Evolutionary conservation across 306 rosid species (phyloP), one percentile per base, ranked within the genome.

Genomic region (Cucurbita argyrosperma): DNA sequence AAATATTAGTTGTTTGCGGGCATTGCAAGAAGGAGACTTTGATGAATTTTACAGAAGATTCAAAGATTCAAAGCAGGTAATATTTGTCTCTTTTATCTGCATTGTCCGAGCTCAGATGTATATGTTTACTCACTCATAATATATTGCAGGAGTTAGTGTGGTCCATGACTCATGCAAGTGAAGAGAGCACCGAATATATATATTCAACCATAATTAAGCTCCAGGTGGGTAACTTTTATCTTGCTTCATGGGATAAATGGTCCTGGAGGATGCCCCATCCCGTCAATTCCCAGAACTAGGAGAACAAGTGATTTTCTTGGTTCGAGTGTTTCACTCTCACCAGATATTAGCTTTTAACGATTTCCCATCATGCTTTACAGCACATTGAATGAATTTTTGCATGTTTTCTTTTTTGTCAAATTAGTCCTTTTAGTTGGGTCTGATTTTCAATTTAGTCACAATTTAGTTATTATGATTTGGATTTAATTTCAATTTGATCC

Each of bases 111-210:
- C 67, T 62, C 58, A 68, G 74, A 68, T 62, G 72, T 18, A 55
- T 26, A 38, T 77, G 64, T 58, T 76, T 75, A 45, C 79, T 72
- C 77, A 65, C 74, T 45, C 56, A 76, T 66, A 19, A 52, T 79
- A 51, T 77, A 10, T 75, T 61, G 66, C 77, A 93, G 98, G 98
- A 85, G 84, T 93, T 93, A 82, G 87, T 87, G 78, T 84, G 87
- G 82, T 87, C 92, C 63, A 85, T 90, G 85, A 90, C 96, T 85
- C 89, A 74, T 76, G 90, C 97, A 79, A 93, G 98, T 81, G 97
- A 90, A 81, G 96, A 93, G 79, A 90, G 96, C 84, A 87, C 98
- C 0, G 97, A 89, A 78, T 84, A 81, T 81, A 90, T 93, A 72
- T 90, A 86, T 81, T 80, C 85, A 71, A 80, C 96, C 58, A 85